Evolutionary conservation across 2,329 filamentous ascomycete genomes (phyloP), one percentile per base, ranked within the genome.

Genomic region (Fusarium nelsonii): DNA sequence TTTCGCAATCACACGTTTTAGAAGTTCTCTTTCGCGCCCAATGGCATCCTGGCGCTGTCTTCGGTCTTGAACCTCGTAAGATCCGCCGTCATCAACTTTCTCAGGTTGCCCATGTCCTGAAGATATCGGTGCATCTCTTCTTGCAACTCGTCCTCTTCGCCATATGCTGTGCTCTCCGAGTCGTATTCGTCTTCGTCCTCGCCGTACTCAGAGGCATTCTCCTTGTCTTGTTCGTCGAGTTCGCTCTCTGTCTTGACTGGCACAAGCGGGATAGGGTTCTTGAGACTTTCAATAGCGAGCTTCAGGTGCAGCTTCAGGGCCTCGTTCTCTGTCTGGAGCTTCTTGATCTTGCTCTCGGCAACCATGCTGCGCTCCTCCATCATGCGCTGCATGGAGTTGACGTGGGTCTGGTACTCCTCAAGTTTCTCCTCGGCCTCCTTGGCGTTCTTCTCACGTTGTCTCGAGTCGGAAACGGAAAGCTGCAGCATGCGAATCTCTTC

Each of bases 291-390:
- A 23, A 98, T 85, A 2, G 94, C 95, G 52, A 99, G 87, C 74
- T 92, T 93, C 51, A 99, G 84, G 80, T 99, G 96, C 63, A 96
- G 85, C 66, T 94, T 87, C 73, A 98, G 81, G 0, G 94, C 92
- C 76, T 97, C 95, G 68, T 97, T 97, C 82, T 99, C 89, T 2
- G 92, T 94, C 78, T 92, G 91, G 55, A 99, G 82, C 68, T 91
- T 93, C 71, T 93, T 90, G 77, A 99, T 97, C 85, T 97, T 97
- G 82, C 92, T 93, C 77, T 98, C 95, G 32, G 92, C 91, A 15
- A 98, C 92, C 78, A 97, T 91, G 63, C 91, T 89, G 68, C 91
- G 91, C 81, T 99, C 96, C 78, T 98, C 94, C 94, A 97, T 97
- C 79, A 97, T 88, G 63, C 94, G 90, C 79, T 98, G 94, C 91